phyloP scores from a whole-genome alignment of 805 yeast species.

The Candida ipomoeae region DNA sequence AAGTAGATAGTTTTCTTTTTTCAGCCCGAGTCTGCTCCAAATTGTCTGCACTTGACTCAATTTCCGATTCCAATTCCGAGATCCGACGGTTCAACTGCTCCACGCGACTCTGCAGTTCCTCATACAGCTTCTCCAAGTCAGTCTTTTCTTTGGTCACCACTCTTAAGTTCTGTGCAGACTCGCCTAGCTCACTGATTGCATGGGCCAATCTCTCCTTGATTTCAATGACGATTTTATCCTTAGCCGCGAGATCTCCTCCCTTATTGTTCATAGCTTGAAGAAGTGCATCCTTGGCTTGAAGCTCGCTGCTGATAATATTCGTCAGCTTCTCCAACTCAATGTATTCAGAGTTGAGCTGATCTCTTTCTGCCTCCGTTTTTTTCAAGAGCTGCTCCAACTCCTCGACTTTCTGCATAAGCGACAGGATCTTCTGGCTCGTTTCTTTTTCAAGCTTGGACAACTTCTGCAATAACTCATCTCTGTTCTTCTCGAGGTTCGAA shows the following conservation, averaged over 20 bases:
- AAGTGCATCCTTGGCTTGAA: slow-evolving; percentile 17
- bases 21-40: slow-evolving; percentile 7
- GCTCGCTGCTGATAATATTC: slow-evolving; percentile 15
- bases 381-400: slow-evolving; percentile 5
- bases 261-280: slow-evolving; percentile 16
- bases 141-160: slow-evolving; percentile 9
- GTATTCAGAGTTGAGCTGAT: slow-evolving; percentile 11
- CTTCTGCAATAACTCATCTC: slow-evolving; percentile 13
- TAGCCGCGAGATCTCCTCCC: slow-evolving; percentile 17
- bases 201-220: slow-evolving; percentile 16
- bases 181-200: slow-evolving; percentile 15
- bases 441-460: slow-evolving; percentile 9
- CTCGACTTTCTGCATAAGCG: slow-evolving; percentile 10
- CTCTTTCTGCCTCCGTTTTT: slow-evolving; percentile 9
- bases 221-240: slow-evolving; percentile 17
- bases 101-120: slow-evolving; percentile 1
- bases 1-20: slow-evolving; percentile 4
- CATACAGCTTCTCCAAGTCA: slow-evolving; percentile 6
- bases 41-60: neutral
- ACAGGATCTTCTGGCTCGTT: slow-evolving; percentile 5
- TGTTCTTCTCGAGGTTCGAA: slow-evolving; percentile 12
- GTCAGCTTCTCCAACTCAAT: slow-evolving; percentile 15
- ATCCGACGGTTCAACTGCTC: slow-evolving; percentile 2
- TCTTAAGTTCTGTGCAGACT: slow-evolving; percentile 14
- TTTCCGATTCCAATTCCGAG: slow-evolving; percentile 6